Evolutionary conservation across 805 yeast species (phyloP), one percentile per base, ranked within the genome.

Genomic region (Saturnispora silvae): DNA sequence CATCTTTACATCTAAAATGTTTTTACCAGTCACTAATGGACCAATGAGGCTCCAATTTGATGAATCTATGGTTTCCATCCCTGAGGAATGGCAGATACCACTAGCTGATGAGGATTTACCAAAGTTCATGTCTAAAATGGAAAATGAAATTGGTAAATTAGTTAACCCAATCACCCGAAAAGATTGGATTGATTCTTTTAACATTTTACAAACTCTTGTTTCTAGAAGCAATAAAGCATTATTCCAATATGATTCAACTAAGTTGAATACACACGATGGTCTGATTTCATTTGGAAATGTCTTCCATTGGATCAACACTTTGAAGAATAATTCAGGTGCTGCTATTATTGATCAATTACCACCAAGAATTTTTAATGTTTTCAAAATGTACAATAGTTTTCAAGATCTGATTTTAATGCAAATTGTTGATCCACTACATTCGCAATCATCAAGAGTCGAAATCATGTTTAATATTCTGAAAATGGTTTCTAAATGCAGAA

Each of bases 181-280:
- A 42, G 94, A 87, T 48, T 89, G 96, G 96, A 64, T 84, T 35
- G 68, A 70, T 38, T 71, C 79, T 3, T 81, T 73, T 53, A 89
- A 84, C 50, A 59, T 77, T 1, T 57, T 89, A 31, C 96, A 87
- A 52, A 61, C 72, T 23, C 78, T 80, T 41, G 72, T 78, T 19
- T 72, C 73, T 17, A 75, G 69, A 33, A 67, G 77, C 0, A 53
- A 70, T 24, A 59, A 72, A 9, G 69, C 78, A 7, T 60, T 85
- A 40, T 77, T 81, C 51, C 63, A 68, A 34, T 70, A 75, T 52
- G 70, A 58, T 41, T 57, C 59, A 38, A 76, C 62, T 45, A 59
- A 48, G 35, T 40, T 43, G 1, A 48, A 54, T 3, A 60, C 61
- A 5, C 57, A 61, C 7, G 82, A 76, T 22, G 81, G 75, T 10